Conservation (phyloP, 257 asterid genomes). For the Forsythia viridissima region DNA sequence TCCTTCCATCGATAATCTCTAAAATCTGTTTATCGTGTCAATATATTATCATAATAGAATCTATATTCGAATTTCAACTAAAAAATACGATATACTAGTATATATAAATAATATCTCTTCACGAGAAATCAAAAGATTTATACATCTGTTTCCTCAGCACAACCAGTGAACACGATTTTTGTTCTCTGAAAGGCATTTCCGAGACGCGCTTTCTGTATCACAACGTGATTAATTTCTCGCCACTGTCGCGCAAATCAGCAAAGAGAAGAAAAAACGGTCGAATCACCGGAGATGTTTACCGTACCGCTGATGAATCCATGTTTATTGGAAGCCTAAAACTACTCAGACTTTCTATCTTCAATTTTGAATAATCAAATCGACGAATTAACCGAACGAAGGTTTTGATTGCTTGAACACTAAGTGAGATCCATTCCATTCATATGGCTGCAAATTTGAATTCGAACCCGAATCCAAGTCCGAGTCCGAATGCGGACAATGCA, state of each 20-base stretch:
- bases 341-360: not conserved
- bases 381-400: not conserved
- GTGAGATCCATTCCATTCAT: constrained; percentile 23
- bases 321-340: not conserved
- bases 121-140: too few species aligned
- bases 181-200: not conserved
- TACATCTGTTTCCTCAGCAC: not conserved
- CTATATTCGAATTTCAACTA: too few species aligned
- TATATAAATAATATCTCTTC: too few species aligned
- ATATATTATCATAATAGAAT: too few species aligned
- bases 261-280: not conserved
- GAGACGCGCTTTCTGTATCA: not conserved
- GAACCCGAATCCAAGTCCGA: not conserved
- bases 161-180: not conserved
- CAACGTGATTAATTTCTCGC: not conserved
- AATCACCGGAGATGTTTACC: not conserved
- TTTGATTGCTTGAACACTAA: constrained; percentile 21
- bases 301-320: not conserved
- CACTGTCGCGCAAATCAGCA: not conserved
- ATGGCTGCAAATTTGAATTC: constrained; percentile 53
- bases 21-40: too few species aligned
- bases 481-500: constrained; percentile 33
- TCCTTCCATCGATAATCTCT: too few species aligned
- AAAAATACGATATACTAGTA: too few species aligned
- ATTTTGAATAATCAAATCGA: not conserved